Conservation (phyloP, 2,329 filamentous ascomycete species). For the Colletotrichum gigasporum region DNA sequence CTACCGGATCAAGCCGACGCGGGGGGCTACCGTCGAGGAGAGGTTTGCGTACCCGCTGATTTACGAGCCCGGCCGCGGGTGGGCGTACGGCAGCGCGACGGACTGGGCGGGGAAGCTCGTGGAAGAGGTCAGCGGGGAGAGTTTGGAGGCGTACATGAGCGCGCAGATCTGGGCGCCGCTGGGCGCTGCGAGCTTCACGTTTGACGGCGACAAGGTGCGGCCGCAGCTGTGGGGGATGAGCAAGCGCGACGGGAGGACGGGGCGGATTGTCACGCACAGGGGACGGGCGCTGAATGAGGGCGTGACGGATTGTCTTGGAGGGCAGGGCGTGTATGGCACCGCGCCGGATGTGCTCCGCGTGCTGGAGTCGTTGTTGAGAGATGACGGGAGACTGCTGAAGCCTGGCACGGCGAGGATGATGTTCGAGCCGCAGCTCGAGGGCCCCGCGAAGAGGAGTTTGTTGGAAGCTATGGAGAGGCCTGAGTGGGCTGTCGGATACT, state of each 20-base stretch:
- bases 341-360: constrained; percentile 54
- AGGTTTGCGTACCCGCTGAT: constrained; percentile 53
- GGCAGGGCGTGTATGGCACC: constrained; percentile 45
- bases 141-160: constrained; percentile 54
- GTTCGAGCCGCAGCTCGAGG: constrained; percentile 56
- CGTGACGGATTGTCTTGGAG: constrained; percentile 41
- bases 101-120: constrained; percentile 65
- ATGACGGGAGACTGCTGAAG: constrained; percentile 58
- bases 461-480: constrained; percentile 39
- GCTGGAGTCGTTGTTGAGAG: constrained; percentile 54
- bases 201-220: neutral
- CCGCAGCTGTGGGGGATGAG: constrained; percentile 28
- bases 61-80: constrained; percentile 60
- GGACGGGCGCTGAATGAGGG: constrained; percentile 22
- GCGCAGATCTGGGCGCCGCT: constrained; percentile 49
- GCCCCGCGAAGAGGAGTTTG: constrained; percentile 20
- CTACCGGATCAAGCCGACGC: constrained; percentile 35
- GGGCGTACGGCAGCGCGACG: constrained; percentile 59
- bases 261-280: constrained; percentile 21
- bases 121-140: constrained; percentile 53
- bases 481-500: constrained; percentile 39
- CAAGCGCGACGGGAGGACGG: constrained; percentile 27
- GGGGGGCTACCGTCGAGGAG: constrained; percentile 50
- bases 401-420: constrained; percentile 51
- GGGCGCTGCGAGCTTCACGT: constrained; percentile 26